These are phyloP conservation scores for Plasmodium coatneyi DNA, from an alignment of 169 alveolate genomes.

Conservation along the genomic window DNA sequence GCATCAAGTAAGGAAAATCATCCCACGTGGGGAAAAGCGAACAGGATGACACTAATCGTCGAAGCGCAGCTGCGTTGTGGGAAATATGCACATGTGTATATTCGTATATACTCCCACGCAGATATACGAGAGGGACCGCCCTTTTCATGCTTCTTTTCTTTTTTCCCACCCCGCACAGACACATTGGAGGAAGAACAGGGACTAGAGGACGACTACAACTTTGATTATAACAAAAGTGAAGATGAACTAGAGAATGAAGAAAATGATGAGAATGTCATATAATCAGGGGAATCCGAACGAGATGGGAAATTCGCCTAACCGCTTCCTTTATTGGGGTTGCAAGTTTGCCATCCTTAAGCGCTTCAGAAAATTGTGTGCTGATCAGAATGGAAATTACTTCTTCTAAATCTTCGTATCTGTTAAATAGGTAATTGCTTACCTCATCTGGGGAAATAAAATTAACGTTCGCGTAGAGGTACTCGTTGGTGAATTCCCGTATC, in stretches of 20 bases:
- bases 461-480: conserved; percentile 51
- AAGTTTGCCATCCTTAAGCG: background rate
- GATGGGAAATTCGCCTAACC: conserved; percentile 11
- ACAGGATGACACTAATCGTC: background rate
- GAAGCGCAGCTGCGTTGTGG: background rate
- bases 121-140: background rate
- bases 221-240: conserved; percentile 68
- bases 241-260: conserved; percentile 73
- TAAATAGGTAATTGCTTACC: conserved; percentile 43
- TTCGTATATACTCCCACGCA: background rate
- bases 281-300: conserved; percentile 30
- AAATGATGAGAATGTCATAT: conserved; percentile 70
- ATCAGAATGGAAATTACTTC: conserved; percentile 8
- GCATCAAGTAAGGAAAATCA: background rate
- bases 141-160: background rate
- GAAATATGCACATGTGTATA: background rate
- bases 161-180: background rate
- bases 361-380: conserved; percentile 52
- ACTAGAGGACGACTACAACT: conserved; percentile 57
- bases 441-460: conserved; percentile 57
- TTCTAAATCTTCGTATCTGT: conserved; percentile 61
- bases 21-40: background rate
- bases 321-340: conserved; percentile 20
- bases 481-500: conserved; percentile 72
- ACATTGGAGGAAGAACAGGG: conserved; percentile 51